A percentile compares a stretch with the other conserved stretches of the same genome.
phyloP scores from a whole-genome alignment of 1,284 basidiomycete species.

The Cerioporus squamosus region DNA sequence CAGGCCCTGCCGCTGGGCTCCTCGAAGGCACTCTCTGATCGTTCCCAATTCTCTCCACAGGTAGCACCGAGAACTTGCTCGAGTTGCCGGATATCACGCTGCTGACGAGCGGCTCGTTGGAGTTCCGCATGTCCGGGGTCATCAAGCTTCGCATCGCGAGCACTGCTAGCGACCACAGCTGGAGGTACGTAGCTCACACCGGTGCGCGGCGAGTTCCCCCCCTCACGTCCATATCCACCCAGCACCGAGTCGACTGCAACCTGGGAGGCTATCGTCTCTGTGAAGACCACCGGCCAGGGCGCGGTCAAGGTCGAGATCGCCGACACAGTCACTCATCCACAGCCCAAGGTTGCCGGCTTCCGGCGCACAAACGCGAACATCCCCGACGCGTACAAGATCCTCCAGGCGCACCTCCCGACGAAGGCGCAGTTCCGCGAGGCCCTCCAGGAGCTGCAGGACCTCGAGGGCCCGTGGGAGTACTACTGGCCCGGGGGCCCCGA shows the following conservation, averaged over 20 bases:
- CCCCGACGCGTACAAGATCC: slow-evolving; percentile 23
- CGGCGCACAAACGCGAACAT: slow-evolving; percentile 1
- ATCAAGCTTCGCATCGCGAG: slow-evolving; percentile 18
- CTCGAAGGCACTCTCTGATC: too few species aligned
- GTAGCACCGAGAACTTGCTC: slow-evolving; percentile 28
- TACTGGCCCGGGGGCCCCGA: slow-evolving; percentile 27
- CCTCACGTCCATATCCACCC: not conserved
- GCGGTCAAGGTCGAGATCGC: slow-evolving; percentile 21
- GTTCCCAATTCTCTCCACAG: not conserved
- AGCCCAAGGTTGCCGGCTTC: not conserved
- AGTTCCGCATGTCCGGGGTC: slow-evolving; percentile 27
- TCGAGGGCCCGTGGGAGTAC: slow-evolving; percentile 37
- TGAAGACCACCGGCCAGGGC: slow-evolving; percentile 16
- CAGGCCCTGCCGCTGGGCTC: too few species aligned
- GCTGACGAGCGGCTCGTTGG: slow-evolving; percentile 21
- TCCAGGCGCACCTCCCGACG: slow-evolving; percentile 27
- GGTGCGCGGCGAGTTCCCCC: too few species aligned
- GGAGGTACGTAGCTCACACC: slow-evolving; percentile 1
- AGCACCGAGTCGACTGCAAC: slow-evolving; percentile 24
- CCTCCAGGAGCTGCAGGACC: slow-evolving; percentile 29
- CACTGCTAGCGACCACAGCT: not conserved
- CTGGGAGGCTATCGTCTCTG: slow-evolving; percentile 22
- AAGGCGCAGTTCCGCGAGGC: slow-evolving; percentile 29
- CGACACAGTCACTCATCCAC: slow-evolving; percentile 8
- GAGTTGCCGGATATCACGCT: slow-evolving; percentile 24